Base-by-base conservation (phyloP, 1,284 basidiomycete genomes). In the Puccinia hordei region DNA sequence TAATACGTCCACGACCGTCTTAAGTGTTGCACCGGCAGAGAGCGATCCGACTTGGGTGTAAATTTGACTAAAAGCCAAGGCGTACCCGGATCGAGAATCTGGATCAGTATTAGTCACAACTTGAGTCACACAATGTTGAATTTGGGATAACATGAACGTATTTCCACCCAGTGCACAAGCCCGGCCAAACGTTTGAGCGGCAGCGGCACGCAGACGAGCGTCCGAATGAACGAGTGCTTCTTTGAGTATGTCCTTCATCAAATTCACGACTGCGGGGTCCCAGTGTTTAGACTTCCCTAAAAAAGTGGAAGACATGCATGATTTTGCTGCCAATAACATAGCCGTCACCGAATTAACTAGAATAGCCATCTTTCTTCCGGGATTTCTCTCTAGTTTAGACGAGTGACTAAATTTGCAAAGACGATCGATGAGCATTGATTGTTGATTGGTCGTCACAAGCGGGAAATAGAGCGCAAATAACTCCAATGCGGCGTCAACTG, bases 81-180 rank as follows among this genome's bases (percentile, higher is more conserved):
- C 94, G 84, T 95, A 98, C 1, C 97, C 97, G 8, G 96, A 95
- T 35, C 97, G 91, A 17, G 91, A 92, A 83, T 94, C 90, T 0
- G 97, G 96, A 85, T 97, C 92, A 13, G 95, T 92, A 85, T 99
- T 98, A 85, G 89, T 93, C 81, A 99, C 94, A n/a, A 99, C 93
- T 84, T 95, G 93, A 83, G 98, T 93, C 8, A 99, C 94, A 13
- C 98, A 89, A 83, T 91, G 91, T 85, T 98, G 98, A 82, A 95
- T 92, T 86, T 97, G 93, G 41, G 88, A 89, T 0, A 93, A 92
- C 76, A 98, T 88, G 87, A 95, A 96, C 59, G 89, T 90, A 9
- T 91, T 94, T 22, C 92, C 94, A 0, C 92, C 93, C 17, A 97
- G 87, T 81, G 91, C 92, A 0, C 93, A 92, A 1, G 99, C 87